Evolutionary conservation across 2,329 filamentous ascomycete genomes (phyloP).

Genomic region (Pestalotiopsis sp.): DNA sequence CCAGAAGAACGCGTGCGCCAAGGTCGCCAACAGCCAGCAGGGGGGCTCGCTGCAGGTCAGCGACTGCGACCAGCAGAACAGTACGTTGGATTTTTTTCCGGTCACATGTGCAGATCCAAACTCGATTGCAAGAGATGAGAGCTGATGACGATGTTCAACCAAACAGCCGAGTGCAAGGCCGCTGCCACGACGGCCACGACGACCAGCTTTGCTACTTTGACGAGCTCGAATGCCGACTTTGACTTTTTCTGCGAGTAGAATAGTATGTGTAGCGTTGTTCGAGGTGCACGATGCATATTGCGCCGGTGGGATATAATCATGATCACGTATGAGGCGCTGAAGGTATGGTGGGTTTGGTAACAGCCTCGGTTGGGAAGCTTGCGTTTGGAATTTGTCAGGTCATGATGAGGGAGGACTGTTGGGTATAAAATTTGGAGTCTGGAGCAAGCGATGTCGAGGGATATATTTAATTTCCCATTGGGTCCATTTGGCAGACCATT

Average conservation of each 20-base stretch:
- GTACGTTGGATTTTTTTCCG: constrained; percentile 33
- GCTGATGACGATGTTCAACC: neutral
- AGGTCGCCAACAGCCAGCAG: constrained; percentile 40
- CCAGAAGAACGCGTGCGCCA: constrained; percentile 51
- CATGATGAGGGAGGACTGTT: neutral
- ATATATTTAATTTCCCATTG: neutral
- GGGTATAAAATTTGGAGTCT: neutral
- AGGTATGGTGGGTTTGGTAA: neutral
- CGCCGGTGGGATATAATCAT: neutral
- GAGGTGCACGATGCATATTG: neutral
- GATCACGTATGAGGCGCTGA: neutral
- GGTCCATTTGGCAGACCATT: neutral
- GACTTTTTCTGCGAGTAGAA: constrained; percentile 47
- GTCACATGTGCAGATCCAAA: neutral
- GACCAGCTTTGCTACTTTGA: constrained; percentile 34
- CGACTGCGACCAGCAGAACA: constrained; percentile 48
- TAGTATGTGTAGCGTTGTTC: neutral
- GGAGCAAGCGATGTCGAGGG: neutral
- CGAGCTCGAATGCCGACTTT: constrained; percentile 45
- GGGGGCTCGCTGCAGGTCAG: constrained; percentile 37
- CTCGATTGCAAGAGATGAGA: neutral
- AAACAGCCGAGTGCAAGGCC: constrained; percentile 42
- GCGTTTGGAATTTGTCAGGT: neutral
- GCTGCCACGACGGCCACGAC: constrained; percentile 32
- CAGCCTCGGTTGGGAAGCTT: neutral